phyloP scores from a whole-genome alignment of 2,329 filamentous ascomycete genomes.

The Aspergillus nomiae region DNA sequence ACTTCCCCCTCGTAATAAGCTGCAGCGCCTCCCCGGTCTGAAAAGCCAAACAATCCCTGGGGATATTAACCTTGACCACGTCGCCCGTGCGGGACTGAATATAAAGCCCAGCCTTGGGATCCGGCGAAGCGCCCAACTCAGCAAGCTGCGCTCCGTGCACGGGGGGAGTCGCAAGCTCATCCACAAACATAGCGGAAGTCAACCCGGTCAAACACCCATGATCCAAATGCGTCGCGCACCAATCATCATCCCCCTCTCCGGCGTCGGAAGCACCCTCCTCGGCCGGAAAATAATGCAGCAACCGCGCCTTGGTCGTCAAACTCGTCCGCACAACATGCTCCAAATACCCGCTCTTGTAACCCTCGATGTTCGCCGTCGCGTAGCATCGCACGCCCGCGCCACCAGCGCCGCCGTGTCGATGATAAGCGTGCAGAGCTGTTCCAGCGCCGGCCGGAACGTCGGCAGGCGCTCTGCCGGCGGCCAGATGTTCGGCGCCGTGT shows the following conservation, averaged over 20 bases:
- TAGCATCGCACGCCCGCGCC: slow-evolving; percentile 86
- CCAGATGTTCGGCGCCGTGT: slow-evolving; percentile 90
- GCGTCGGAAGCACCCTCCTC: slow-evolving; percentile 1
- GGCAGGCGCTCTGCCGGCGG: slow-evolving; percentile 69
- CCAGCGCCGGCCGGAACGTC: slow-evolving; percentile 72
- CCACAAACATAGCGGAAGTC: slow-evolving; percentile 94
- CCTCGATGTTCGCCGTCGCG: slow-evolving; percentile 74
- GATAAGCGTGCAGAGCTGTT: slow-evolving; percentile 76
- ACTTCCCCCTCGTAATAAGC: slow-evolving; percentile 84
- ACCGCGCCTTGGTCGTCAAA: slow-evolving; percentile 83
- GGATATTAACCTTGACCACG: slow-evolving; percentile 89
- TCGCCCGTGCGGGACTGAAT: slow-evolving; percentile 82
- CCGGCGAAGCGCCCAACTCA: slow-evolving; percentile 76
- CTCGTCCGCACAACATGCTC: slow-evolving; percentile 85
- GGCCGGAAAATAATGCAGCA: slow-evolving; percentile 87
- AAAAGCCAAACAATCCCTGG: slow-evolving; percentile 87
- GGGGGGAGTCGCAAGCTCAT: slow-evolving; percentile 60
- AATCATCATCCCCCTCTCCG: slow-evolving; percentile 70
- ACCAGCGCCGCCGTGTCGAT: slow-evolving; percentile 90
- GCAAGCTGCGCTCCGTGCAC: slow-evolving; percentile 50
- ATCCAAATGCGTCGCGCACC: slow-evolving; percentile 80
- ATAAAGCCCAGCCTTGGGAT: slow-evolving; percentile 86
- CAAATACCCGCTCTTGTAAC: slow-evolving; percentile 76
- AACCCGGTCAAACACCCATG: slow-evolving; percentile 92
- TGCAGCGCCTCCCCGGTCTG: slow-evolving; percentile 93